phyloP scores from a whole-genome alignment of 2,329 filamentous ascomycete genomes.

The Neonectria hederae region DNA sequence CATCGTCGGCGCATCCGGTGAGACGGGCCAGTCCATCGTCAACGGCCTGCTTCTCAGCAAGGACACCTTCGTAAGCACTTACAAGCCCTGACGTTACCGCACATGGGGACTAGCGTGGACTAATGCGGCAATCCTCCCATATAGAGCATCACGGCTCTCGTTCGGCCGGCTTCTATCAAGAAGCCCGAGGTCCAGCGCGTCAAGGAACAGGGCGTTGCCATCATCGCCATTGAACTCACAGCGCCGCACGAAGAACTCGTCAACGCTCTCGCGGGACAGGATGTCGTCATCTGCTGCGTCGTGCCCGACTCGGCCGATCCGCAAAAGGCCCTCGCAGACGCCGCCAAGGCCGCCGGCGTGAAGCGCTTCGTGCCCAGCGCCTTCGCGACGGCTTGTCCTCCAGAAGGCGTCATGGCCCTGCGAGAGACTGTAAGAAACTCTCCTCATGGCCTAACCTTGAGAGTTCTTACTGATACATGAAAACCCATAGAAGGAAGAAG shows the following conservation, averaged over 20 bases:
- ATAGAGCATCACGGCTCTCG: conserved; percentile 10
- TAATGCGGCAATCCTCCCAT: not conserved
- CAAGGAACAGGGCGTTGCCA: not conserved
- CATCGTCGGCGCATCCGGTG: conserved; percentile 19
- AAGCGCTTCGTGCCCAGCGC: conserved; percentile 17
- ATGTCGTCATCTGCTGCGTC: conserved; percentile 9
- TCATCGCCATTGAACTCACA: not conserved
- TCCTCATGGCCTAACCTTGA: not conserved
- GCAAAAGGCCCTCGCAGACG: conserved; percentile 9
- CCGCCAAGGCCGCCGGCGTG: conserved; percentile 12
- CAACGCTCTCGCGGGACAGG: conserved; percentile 1
- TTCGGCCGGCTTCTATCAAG: conserved; percentile 6
- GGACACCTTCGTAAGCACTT: conserved; percentile 3
- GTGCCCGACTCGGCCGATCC: not conserved
- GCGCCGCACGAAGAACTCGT: conserved; percentile 1
- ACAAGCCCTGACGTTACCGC: no score
- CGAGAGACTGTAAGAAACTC: conserved; percentile 2
- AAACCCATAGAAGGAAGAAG: conserved; percentile 55
- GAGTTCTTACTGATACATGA: no score
- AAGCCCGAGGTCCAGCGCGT: conserved; percentile 1
- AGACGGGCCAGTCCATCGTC: conserved; percentile 14
- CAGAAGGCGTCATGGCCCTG: not conserved
- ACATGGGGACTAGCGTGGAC: not conserved
- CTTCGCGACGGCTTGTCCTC: not conserved
- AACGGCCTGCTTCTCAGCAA: not conserved